Percentiles rank a stretch among this genome's conserved stretches.
Evolutionary conservation across 2,329 filamentous ascomycete genomes (phyloP).

Genomic region (Xylariomycetidae sp.): DNA sequence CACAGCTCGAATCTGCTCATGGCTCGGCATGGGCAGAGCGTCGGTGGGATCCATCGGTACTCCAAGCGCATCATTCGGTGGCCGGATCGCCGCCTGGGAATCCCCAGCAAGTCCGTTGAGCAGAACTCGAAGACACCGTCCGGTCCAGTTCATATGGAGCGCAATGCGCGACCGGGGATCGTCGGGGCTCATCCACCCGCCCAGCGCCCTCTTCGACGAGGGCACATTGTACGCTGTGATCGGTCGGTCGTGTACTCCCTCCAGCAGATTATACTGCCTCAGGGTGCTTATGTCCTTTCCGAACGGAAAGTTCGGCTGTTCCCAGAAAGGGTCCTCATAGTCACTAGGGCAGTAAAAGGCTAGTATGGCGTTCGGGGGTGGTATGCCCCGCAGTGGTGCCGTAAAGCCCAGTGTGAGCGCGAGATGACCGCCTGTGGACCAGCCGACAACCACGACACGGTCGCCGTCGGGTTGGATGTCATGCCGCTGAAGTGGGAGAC

Average conservation of each 20-base stretch:
- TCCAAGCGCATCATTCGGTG: background rate
- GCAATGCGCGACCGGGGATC: slow-evolving; percentile 32
- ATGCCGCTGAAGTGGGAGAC: slow-evolving; percentile 9
- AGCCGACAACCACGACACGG: slow-evolving; percentile 36
- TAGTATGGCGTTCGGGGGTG: slow-evolving; percentile 35
- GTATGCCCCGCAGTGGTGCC: slow-evolving; percentile 18
- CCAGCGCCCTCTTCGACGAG: slow-evolving; percentile 6
- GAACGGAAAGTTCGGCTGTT: no score
- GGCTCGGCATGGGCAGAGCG: slow-evolving; percentile 7
- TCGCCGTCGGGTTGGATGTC: slow-evolving; percentile 21
- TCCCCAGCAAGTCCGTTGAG: slow-evolving; percentile 27
- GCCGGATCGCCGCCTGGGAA: slow-evolving; percentile 5
- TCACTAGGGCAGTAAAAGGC: slow-evolving; percentile 36
- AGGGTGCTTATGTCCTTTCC: no score
- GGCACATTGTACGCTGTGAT: slow-evolving; percentile 6
- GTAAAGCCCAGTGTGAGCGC: slow-evolving; percentile 39
- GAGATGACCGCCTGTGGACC: slow-evolving; percentile 42
- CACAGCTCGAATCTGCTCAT: slow-evolving; percentile 11
- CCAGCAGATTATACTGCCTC: slow-evolving; percentile 22
- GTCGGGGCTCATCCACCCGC: slow-evolving; percentile 15
- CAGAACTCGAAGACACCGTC: slow-evolving; percentile 29
- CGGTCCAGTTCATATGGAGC: slow-evolving; percentile 38
- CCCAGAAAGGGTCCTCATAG: slow-evolving; percentile 14
- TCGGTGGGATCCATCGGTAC: slow-evolving; percentile 1
- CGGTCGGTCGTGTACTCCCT: slow-evolving; percentile 19